Base-by-base conservation (phyloP, 257 asterid species). In the Nicotiana noctiflora region DNA sequence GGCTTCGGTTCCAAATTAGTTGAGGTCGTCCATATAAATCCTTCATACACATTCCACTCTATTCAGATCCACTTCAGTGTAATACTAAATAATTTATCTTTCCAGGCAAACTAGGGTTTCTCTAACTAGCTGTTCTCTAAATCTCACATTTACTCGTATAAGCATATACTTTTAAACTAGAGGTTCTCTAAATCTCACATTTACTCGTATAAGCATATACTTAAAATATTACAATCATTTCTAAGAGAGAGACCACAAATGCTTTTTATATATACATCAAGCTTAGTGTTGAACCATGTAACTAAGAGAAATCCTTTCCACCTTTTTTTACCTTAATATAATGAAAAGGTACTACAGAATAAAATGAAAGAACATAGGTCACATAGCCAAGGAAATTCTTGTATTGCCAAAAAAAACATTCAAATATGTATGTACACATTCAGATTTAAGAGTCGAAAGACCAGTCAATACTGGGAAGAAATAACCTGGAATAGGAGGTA, bases 401-500 rank as follows among this genome's bases (percentile, higher is more conserved):
- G 60, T 21, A 44, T 44, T 68, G 18, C 34, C 34, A 3, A 0
- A 70, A 6, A 72, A 21, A 1, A 21, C 40, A 19, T 46, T 46
- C 60, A 72, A 72, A 72, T 72, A 21, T 49, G 7, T 23, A 21
- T 72, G 40, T 57, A n/a, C 18, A 27, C 6, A 21, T 72, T 66
- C 8, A 72, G 21, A 13, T 72, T 9, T 72, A 72, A 23, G 32
- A 70, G 59, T 44, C 18, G 40, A 18, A 70, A 70, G 10, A 19
- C 34, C 59, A 70, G 57, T 15, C 37, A 72, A 46, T 46, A 46
- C 59, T 23, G 66, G 78, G 17, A 44, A 25, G 81, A 63, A 53
- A 64, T 66, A 84, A 92, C 99, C 98, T 87, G 98, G 98, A 86
- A 88, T 64, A 76, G 91, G 90, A 84, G 98, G 97, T 77, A 96